Conservation (phyloP, 2,329 filamentous ascomycete species). For the Ceratocystis eucalypticola region DNA sequence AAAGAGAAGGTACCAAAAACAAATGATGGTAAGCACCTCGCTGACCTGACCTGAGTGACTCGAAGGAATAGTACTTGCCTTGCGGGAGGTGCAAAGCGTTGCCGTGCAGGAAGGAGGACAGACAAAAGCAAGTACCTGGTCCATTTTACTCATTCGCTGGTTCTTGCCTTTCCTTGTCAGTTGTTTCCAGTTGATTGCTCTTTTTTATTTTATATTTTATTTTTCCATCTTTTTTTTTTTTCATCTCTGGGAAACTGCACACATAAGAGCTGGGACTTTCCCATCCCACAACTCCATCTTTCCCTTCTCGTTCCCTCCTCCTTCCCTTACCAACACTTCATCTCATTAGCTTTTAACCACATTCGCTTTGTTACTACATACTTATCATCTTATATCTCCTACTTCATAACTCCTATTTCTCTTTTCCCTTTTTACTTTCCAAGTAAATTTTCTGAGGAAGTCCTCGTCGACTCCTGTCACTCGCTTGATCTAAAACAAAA, state of each 20-base stretch:
- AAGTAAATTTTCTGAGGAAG: slow-evolving; percentile 40
- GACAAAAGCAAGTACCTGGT: slow-evolving; percentile 5
- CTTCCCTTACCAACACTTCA: slow-evolving; percentile 18
- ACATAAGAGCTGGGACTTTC: slow-evolving; percentile 17
- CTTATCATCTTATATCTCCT: neutral
- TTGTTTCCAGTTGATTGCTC: neutral
- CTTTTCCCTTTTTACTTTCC: slow-evolving; percentile 14
- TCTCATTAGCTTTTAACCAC: slow-evolving; percentile 11
- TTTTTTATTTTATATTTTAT: slow-evolving; percentile 1
- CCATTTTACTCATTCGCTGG: neutral
- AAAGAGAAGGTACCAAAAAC: neutral
- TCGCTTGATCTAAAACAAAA: slow-evolving; percentile 39
- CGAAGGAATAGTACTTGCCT: neutral
- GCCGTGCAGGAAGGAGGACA: slow-evolving; percentile 4
- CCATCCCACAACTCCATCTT: slow-evolving; percentile 11
- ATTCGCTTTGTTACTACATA: slow-evolving; percentile 12
- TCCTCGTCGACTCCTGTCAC: slow-evolving; percentile 63
- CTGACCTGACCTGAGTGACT: neutral
- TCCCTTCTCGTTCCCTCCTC: slow-evolving; percentile 22
- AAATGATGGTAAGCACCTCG: neutral
- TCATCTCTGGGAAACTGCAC: slow-evolving; percentile 2
- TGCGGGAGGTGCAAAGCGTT: slow-evolving; percentile 9
- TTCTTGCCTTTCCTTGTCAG: slow-evolving; percentile 9
- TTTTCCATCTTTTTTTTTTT: neutral
- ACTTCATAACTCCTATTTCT: slow-evolving; percentile 18